Percentiles rank a stretch among this genome's conserved stretches.
phyloP scores from a whole-genome alignment of 331 rosid genomes.

The Pyracantha coccinea region DNA sequence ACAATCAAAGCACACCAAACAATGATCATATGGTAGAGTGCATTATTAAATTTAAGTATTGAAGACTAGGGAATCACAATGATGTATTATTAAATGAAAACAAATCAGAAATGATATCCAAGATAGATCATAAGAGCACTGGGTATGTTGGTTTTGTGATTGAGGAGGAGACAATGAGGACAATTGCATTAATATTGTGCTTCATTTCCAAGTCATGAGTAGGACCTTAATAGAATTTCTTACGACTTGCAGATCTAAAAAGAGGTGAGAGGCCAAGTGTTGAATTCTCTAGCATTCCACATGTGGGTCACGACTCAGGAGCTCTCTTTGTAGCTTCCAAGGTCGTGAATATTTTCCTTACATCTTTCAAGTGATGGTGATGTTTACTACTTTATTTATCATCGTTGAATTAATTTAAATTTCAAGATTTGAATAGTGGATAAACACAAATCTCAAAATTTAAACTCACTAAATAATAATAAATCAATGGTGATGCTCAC shows the following conservation, averaged over 20 bases:
- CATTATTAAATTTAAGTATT: conserved; percentile 10
- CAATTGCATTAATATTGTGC: conserved; percentile 21
- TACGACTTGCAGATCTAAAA: conserved; percentile 1
- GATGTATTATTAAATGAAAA: conserved; percentile 27
- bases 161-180: conserved; percentile 27
- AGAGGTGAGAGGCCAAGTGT: conserved; percentile 19
- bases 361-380: too few relatives aligned
- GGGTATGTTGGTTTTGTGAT: conserved; percentile 69
- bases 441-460: too few relatives aligned
- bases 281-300: conserved; percentile 31
- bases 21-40: neutral
- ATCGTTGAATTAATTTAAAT: too few relatives aligned
- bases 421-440: too few relatives aligned
- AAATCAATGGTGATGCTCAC: too few relatives aligned
- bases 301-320: conserved; percentile 23
- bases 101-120: conserved; percentile 49
- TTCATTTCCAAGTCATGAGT: too few relatives aligned
- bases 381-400: too few relatives aligned
- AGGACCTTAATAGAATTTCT: too few relatives aligned
- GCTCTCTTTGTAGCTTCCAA: conserved; percentile 36
- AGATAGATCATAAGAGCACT: conserved; percentile 61
- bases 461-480: too few relatives aligned
- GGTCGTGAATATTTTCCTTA: neutral
- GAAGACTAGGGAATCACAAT: conserved; percentile 22
- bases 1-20: neutral